Evolutionary conservation across 805 yeast species (phyloP).

Genomic region (Saccharomyces kudriavzevii): DNA sequence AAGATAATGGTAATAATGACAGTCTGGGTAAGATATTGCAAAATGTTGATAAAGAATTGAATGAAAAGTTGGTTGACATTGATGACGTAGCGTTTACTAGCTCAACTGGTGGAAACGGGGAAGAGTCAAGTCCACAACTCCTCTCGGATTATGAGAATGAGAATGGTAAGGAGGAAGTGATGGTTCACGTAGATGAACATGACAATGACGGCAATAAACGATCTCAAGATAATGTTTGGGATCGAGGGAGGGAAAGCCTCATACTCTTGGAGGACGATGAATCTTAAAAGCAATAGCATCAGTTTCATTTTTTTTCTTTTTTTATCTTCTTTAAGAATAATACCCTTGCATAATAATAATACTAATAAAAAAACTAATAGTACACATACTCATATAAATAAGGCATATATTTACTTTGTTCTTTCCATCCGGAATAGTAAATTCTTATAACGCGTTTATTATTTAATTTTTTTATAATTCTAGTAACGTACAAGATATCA

Average conservation of each 20-base stretch:
- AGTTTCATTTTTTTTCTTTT: background rate
- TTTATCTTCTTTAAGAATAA: no score
- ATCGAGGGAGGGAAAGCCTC: background rate
- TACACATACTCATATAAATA: background rate
- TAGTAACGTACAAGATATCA: background rate
- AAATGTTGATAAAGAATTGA: slow-evolving; percentile 5
- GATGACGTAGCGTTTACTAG: background rate
- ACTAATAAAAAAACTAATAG: background rate
- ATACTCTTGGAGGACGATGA: background rate
- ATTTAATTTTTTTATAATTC: background rate
- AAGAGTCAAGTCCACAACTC: background rate
- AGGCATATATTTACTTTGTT: background rate
- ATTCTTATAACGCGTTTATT: background rate
- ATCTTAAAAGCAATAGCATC: background rate
- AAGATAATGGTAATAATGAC: background rate
- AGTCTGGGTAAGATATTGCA: slow-evolving; percentile 2
- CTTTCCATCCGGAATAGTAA: background rate
- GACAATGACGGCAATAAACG: background rate
- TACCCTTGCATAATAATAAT: background rate
- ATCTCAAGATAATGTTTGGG: background rate
- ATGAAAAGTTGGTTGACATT: slow-evolving; percentile 3
- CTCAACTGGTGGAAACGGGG: background rate
- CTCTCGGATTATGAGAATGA: background rate
- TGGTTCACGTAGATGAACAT: background rate
- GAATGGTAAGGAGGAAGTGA: background rate